Percentiles rank a stretch among this genome's conserved stretches.
phyloP scores from a whole-genome alignment of 805 yeast genomes.

The Scheffersomyces spartinae region DNA sequence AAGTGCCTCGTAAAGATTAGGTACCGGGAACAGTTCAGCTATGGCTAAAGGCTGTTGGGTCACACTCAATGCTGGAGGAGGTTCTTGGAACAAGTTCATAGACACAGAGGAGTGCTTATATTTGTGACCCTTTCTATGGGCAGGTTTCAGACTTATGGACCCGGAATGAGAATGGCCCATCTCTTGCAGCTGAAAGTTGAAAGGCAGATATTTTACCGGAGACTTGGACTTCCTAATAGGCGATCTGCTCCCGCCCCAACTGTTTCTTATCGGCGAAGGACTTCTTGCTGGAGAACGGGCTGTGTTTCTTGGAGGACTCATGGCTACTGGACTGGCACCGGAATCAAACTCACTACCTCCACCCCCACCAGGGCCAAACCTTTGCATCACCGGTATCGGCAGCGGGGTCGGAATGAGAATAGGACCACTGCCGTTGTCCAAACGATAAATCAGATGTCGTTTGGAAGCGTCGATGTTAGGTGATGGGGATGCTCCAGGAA shows the following conservation, averaged over 20 bases:
- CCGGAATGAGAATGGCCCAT: conserved; percentile 12
- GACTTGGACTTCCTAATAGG: conserved; percentile 1
- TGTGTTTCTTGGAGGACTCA: no score
- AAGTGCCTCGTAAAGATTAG: conserved; percentile 52
- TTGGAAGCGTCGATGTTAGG: no score
- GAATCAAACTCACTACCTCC: no score
- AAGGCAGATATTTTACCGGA: conserved; percentile 20
- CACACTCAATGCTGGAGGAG: conserved; percentile 34
- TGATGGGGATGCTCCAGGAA: conserved; percentile 11
- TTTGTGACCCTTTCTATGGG: conserved; percentile 85
- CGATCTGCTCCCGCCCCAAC: neutral
- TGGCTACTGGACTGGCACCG: no score
- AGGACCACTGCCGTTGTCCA: no score
- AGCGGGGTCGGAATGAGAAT: no score
- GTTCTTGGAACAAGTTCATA: conserved; percentile 91
- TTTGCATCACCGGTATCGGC: no score
- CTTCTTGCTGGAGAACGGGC: conserved; percentile 19
- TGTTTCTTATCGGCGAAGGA: neutral
- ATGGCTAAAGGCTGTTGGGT: conserved; percentile 49
- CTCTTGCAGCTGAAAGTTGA: conserved; percentile 33
- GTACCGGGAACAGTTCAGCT: conserved; percentile 62
- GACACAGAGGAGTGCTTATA: conserved; percentile 95
- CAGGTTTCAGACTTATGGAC: conserved; percentile 30
- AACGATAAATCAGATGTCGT: no score
- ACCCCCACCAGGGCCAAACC: no score